These are phyloP conservation scores for Microbotryum lychnidis-dioicae DNA, from an alignment of 1,284 basidiomycete genomes.

Conservation along the genomic window DNA sequence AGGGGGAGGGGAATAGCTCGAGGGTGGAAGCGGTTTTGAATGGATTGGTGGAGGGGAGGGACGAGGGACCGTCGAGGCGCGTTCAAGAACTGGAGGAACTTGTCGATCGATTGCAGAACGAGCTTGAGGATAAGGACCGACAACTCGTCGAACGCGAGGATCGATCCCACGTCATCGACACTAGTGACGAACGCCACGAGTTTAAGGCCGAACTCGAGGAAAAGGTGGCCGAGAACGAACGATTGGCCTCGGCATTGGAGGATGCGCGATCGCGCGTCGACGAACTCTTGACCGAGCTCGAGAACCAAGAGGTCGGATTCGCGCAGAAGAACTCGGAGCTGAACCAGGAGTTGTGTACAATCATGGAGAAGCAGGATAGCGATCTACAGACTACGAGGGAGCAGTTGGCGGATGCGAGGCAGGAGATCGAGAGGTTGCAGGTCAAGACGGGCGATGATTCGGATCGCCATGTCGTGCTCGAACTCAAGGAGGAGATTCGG, in stretches of 20 bases:
- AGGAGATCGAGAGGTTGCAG: constrained; percentile 31
- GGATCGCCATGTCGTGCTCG: background rate
- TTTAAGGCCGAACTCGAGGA: constrained; percentile 46
- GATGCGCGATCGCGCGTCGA: constrained; percentile 39
- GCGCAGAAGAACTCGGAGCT: constrained; percentile 41
- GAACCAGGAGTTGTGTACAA: constrained; percentile 37
- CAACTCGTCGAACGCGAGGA: constrained; percentile 40
- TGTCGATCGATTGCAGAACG: constrained; percentile 46
- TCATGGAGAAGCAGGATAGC: constrained; percentile 33
- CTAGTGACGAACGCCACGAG: constrained; percentile 35
- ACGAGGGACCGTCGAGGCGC: constrained; percentile 4
- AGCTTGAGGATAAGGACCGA: constrained; percentile 46
- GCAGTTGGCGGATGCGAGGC: constrained; percentile 17
- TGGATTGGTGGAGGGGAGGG: constrained; percentile 13
- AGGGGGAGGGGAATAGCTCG: constrained; percentile 1
- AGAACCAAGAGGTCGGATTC: constrained; percentile 35
- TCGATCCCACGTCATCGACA: constrained; percentile 3
- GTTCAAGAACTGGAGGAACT: constrained; percentile 16
- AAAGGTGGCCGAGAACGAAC: constrained; percentile 34
- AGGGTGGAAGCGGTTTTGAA: constrained; percentile 7
- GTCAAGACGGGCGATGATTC: constrained; percentile 36
- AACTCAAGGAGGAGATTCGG: constrained; percentile 10
- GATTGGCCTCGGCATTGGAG: constrained; percentile 33
- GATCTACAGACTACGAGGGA: background rate
- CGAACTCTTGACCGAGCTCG: constrained; percentile 27